Conservation (phyloP, 176 grass and related monocot species). For the Panicum miliaceum region DNA sequence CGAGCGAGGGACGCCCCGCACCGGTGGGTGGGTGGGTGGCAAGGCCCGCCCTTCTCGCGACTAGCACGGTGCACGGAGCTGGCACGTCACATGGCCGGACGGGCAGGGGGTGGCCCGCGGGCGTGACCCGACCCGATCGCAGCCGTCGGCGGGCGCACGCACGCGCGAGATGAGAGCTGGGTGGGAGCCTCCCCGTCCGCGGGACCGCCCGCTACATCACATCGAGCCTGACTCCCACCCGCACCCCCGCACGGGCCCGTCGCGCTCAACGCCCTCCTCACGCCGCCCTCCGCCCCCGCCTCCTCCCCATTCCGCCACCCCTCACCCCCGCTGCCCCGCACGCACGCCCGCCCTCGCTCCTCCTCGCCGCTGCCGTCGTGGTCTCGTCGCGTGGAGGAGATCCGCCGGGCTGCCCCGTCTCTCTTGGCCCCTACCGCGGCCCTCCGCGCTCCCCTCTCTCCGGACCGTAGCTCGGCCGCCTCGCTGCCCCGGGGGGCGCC, state of each 20-base stretch:
- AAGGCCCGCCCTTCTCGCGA: not conserved
- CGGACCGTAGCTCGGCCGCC: constrained; percentile 1
- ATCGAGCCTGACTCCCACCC: not conserved
- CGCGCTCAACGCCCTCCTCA: not conserved
- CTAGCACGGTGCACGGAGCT: not conserved
- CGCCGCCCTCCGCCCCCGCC: not conserved
- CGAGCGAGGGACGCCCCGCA: not conserved
- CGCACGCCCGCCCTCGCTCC: not conserved
- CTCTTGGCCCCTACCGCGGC: not conserved
- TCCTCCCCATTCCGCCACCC: not conserved
- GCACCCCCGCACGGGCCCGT: not conserved
- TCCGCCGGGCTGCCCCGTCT: not conserved
- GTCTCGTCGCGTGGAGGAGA: not conserved
- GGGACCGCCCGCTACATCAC: not conserved
- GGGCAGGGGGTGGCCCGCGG: not conserved
- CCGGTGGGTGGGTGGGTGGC: not conserved
- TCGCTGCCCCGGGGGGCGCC: not conserved
- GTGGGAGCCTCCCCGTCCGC: not conserved
- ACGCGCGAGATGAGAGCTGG: not conserved
- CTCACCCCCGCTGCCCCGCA: no score
- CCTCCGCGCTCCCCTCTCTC: not conserved
- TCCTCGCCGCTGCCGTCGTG: not conserved
- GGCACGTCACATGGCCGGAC: not conserved
- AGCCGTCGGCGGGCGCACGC: not conserved
- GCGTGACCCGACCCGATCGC: not conserved